Percentiles rank a stretch among this genome's conserved stretches.
phyloP scores from a whole-genome alignment of 2,329 filamentous ascomycete genomes.

The Aspergillus latus region DNA sequence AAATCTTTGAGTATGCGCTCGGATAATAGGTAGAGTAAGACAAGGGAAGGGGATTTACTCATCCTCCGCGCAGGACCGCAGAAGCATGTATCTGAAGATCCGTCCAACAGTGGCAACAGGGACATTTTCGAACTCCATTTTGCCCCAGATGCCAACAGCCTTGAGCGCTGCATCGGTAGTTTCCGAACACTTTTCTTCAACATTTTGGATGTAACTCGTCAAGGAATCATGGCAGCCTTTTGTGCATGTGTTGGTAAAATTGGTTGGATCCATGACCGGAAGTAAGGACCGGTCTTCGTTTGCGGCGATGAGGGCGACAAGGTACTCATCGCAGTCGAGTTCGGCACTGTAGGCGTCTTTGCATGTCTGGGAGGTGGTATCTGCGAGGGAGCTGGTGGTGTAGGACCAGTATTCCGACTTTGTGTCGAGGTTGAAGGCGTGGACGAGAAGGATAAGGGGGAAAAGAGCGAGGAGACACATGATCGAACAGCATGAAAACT shows the following conservation, averaged over 20 bases:
- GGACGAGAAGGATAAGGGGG: slow-evolving; percentile 15
- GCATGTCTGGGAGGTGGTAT: slow-evolving; percentile 4
- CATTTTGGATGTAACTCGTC: slow-evolving; percentile 9
- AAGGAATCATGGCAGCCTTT: slow-evolving; percentile 12
- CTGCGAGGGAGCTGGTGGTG: not conserved
- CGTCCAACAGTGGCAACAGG: slow-evolving; percentile 11
- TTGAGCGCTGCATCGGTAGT: slow-evolving; percentile 9
- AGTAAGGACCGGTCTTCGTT: not conserved
- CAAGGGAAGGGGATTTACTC: slow-evolving; percentile 1
- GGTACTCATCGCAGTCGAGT: slow-evolving; percentile 12
- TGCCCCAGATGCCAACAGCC: not conserved
- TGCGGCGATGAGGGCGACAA: slow-evolving; percentile 8
- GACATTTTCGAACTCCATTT: not conserved
- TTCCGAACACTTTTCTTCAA: slow-evolving; percentile 4
- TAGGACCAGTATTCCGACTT: slow-evolving; percentile 28
- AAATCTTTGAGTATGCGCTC: not conserved
- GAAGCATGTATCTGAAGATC: slow-evolving; percentile 12
- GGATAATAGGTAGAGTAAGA: not conserved
- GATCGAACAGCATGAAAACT: not conserved
- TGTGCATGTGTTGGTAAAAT: slow-evolving; percentile 15
- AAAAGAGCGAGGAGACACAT: not conserved
- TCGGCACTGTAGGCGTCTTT: slow-evolving; percentile 18
- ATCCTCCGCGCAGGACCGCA: slow-evolving; percentile 15
- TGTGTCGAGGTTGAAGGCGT: slow-evolving; percentile 30
- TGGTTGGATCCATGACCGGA: not conserved